Evolutionary conservation across 208 protist species (phyloP), one percentile per base, ranked within the genome.

Genomic region (Acanthamoeba rhysodes): DNA sequence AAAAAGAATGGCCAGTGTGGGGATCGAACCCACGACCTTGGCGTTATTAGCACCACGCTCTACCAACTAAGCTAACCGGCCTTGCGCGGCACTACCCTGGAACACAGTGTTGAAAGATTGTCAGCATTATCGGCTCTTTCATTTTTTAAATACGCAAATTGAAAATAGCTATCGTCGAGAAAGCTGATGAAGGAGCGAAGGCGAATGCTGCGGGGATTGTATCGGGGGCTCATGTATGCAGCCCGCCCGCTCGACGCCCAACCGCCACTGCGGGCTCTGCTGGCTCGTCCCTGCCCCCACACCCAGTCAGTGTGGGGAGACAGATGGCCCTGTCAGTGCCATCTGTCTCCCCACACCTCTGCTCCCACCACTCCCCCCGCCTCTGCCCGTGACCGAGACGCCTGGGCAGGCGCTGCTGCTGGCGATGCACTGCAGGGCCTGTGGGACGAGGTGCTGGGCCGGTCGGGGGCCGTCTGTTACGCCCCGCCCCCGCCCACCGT

Each of bases 11-110:
- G 87, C 87, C 87, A 92, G 87, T 92, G 57, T 92, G 87, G 87
- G 87, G 87, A 92, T 92, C 87, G 87, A 92, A 92, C 87, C 87
- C 87, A 92, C 87, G 87, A 92, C 87, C 87, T 92, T 92, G 87
- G 87, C 87, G 87, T 92, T 92, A 92, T 92, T 92, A 92, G 87
- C 87, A 92, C 87, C 87, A 92, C 87, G 87, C 87, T 92, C 87
- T 92, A 92, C 87, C 87, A 92, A 92, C 87, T 92, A 92, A 92
- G 87, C 87, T 92, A 92, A 92, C 87, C 87, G 87, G 87, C 87
- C 87, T n/a, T n/a, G n/a, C n/a, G n/a, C n/a, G n/a, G n/a, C n/a
- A n/a, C n/a, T n/a, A n/a, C n/a, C n/a, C n/a, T n/a, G n/a, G n/a
- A n/a, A n/a, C n/a, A n/a, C n/a, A n/a, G n/a, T n/a, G n/a, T n/a